These are phyloP conservation scores for Phyllostachys edulis DNA, from an alignment of 176 grass and related monocot species.

Conservation along the genomic window DNA sequence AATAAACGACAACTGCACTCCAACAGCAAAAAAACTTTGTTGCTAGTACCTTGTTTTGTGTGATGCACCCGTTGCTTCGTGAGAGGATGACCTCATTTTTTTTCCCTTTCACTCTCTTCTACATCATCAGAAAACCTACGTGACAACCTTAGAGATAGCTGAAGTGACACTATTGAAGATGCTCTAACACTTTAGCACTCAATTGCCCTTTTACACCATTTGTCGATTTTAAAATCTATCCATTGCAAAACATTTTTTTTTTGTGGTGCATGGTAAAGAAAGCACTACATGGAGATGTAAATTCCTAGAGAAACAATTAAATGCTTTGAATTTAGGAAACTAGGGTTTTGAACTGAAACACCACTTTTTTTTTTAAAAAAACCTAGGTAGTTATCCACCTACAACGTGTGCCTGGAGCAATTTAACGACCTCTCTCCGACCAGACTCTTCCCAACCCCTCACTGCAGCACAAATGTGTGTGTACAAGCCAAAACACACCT, in stretches of 20 bases:
- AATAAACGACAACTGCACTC: too few relatives aligned
- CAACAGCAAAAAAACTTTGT: too few relatives aligned
- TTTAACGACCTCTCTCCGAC: not conserved
- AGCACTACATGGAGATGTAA: not conserved
- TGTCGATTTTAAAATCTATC: not conserved
- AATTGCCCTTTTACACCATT: not conserved
- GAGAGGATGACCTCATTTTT: too few relatives aligned
- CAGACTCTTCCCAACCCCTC: slow-evolving; percentile 30
- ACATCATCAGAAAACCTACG: too few relatives aligned
- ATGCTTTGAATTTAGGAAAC: not conserved
- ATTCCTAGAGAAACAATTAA: not conserved
- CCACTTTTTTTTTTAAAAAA: not conserved
- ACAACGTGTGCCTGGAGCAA: not conserved
- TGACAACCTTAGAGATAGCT: too few relatives aligned
- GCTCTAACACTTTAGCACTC: too few relatives aligned
- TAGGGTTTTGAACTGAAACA: not conserved
- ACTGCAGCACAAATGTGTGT: not conserved
- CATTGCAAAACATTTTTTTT: not conserved
- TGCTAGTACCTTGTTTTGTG: too few relatives aligned
- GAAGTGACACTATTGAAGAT: too few relatives aligned
- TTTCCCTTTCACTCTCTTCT: too few relatives aligned
- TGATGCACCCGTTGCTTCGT: too few relatives aligned
- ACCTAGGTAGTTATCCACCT: not conserved
- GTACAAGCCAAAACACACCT: not conserved
- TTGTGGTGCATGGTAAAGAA: not conserved